A percentile compares a stretch with the other conserved stretches of the same genome.
These are phyloP conservation scores for Nicotiana undulata DNA, from an alignment of 257 asterid genomes.

Conservation along the genomic window DNA sequence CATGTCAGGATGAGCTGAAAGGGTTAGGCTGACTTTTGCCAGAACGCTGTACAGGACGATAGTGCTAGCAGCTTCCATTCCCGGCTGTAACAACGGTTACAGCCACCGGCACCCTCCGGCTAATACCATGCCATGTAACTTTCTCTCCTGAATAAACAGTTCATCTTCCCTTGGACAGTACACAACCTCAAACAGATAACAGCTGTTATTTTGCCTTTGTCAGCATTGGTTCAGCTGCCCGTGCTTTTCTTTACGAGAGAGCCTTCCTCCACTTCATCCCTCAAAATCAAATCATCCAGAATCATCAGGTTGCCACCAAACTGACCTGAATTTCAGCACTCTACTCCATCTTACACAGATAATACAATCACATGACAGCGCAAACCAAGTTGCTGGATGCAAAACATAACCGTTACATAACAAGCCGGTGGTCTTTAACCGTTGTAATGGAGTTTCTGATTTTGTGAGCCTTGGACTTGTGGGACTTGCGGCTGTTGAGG, in stretches of 20 bases:
- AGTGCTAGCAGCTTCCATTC: slow-evolving; percentile 25
- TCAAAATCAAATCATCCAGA: slow-evolving; percentile 24
- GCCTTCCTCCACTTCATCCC: slow-evolving; percentile 12
- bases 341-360: slow-evolving; percentile 30
- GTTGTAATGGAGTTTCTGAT: slow-evolving; percentile 68
- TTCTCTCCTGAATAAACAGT: slow-evolving; percentile 16
- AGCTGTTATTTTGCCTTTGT: slow-evolving; percentile 28
- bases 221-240: slow-evolving; percentile 33
- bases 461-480: slow-evolving; percentile 70
- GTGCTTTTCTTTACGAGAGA: slow-evolving; percentile 26
- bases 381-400: slow-evolving; percentile 51
- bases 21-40: slow-evolving; percentile 26
- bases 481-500: slow-evolving; percentile 56
- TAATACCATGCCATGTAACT: slow-evolving; percentile 28
- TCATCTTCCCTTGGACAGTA: slow-evolving; percentile 4
- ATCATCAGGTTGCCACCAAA: slow-evolving; percentile 16
- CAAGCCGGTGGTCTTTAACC: slow-evolving; percentile 31
- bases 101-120: slow-evolving; percentile 14
- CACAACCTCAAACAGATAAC: slow-evolving; percentile 16
- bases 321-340: slow-evolving; percentile 25
- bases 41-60: slow-evolving; percentile 17
- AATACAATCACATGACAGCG: slow-evolving; percentile 36
- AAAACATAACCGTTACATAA: slow-evolving; percentile 20
- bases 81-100: slow-evolving; percentile 1
- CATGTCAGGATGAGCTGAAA: slow-evolving; percentile 36